Evolutionary conservation across 2,329 filamentous ascomycete species (phyloP), one percentile per base, ranked within the genome.

Genomic region (Fusarium sp.): DNA sequence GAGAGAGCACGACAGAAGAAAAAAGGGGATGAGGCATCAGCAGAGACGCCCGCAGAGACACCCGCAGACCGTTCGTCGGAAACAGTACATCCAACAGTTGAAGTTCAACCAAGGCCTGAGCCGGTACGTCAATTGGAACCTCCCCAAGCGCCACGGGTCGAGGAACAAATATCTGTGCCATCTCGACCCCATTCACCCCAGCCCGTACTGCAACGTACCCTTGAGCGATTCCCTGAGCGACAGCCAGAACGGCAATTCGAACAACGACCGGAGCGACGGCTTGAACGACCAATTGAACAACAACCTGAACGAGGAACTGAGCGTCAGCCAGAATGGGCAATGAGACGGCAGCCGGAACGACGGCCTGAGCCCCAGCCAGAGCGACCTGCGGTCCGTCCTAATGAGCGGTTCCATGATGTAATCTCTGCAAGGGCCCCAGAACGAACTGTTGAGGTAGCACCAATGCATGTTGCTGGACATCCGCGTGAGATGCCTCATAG

Each of bases 1-100:
- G 55, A 63, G 41, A 63, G 57, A 47, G 49, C 69, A 17, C 72
- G 58, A 31, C 56, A 39, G 18, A 59, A 60, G 10, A 67, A 52
- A 41, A 60, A 64, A 6, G 39, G 54, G 3, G 54, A 63, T 31
- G 48, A 50, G 20, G 23, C 15, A 33, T 17, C 13, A 33, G 37
- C 29, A n/a, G 58, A 67, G 25, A n/a, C 35, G 25, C 35, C 33
- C 1, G 31, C 31, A 36, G 47, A 67, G 25, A n/a, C 35, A 29
- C 35, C 33, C 1, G 31, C 31, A 36, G 47, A 43, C 25, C 20
- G 23, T 17, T 42, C 46, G 14, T 39, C 45, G 5, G 63, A 60
- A 29, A 50, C 48, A 17, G 68, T 68, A 35, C 42, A 50, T 11
- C 62, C 45, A 15, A 55, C 41, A 23, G 39, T 46, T 11, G 59